These are phyloP conservation scores for Nyctanthes arbortristis DNA, from an alignment of 257 asterid genomes.

Conservation along the genomic window DNA sequence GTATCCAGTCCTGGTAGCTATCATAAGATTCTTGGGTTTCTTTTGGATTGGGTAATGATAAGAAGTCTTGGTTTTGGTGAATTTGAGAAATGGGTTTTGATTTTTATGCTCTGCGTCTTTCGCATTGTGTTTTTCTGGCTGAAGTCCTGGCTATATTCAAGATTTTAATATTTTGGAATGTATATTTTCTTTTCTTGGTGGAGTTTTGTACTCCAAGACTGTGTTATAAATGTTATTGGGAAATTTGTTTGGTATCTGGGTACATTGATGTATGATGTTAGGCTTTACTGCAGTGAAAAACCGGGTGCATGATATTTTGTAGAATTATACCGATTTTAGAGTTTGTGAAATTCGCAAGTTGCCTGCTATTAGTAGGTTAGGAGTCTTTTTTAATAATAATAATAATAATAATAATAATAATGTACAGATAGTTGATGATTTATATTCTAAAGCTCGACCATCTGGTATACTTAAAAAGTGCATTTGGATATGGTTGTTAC, in stretches of 20 bases:
- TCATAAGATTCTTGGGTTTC: neutral
- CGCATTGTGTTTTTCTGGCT: neutral
- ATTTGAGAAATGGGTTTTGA: neutral
- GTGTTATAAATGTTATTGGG: neutral
- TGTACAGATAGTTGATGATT: neutral
- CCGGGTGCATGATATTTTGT: neutral
- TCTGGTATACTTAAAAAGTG: too few species aligned
- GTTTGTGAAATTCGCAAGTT: neutral
- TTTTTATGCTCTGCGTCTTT: neutral
- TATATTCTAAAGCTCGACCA: neutral
- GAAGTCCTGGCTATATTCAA: neutral
- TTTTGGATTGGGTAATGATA: neutral
- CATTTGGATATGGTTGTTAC: constrained; percentile 6
- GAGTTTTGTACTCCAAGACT: neutral
- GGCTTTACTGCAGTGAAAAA: neutral
- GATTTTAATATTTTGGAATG: neutral
- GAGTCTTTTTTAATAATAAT: neutral
- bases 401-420: neutral
- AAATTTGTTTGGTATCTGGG: neutral
- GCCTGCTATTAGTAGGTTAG: neutral
- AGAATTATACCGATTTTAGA: neutral
- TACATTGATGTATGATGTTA: neutral
- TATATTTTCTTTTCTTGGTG: neutral
- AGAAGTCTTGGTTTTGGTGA: too few species aligned
- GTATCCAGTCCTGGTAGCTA: neutral